phyloP scores from a whole-genome alignment of 2,329 filamentous ascomycete genomes.

The Epichloe scottii region DNA sequence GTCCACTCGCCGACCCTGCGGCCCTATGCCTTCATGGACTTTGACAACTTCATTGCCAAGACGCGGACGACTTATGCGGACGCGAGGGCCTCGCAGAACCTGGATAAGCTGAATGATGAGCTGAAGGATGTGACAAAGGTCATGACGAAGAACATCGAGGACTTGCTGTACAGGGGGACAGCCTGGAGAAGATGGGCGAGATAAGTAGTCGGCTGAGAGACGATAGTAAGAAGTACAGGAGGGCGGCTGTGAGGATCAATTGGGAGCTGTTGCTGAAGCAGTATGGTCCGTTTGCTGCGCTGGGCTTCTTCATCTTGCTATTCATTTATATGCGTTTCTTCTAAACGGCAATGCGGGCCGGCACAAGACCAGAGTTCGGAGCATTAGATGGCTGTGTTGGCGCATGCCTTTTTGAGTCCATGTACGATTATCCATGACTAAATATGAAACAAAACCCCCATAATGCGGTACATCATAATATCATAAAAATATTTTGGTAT shows the following conservation, averaged over 20 bases:
- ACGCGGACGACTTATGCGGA: slow-evolving; percentile 93
- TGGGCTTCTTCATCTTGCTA: slow-evolving; percentile 71
- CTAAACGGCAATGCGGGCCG: slow-evolving; percentile 26
- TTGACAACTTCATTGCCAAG: slow-evolving; percentile 90
- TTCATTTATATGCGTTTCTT: slow-evolving; percentile 94
- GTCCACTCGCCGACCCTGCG: slow-evolving; percentile 64
- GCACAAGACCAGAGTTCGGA: not conserved
- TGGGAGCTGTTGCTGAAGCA: slow-evolving; percentile 96
- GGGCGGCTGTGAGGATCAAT: slow-evolving; percentile 89
- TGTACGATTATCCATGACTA: slow-evolving; percentile 13
- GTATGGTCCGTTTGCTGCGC: slow-evolving; percentile 79
- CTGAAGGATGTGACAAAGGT: slow-evolving; percentile 95
- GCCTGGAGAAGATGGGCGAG: slow-evolving; percentile 92
- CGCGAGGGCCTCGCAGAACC: slow-evolving; percentile 76
- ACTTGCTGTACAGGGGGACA: slow-evolving; percentile 92
- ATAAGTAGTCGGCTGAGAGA: slow-evolving; percentile 77
- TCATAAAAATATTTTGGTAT: not conserved
- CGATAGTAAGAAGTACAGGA: slow-evolving; percentile 87
- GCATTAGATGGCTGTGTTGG: not conserved
- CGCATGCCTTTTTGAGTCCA: slow-evolving; percentile 3
- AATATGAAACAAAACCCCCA: slow-evolving; percentile 3
- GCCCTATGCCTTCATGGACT: slow-evolving; percentile 94
- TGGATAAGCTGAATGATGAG: slow-evolving; percentile 93
- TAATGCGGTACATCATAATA: slow-evolving; percentile 1
- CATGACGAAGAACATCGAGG: slow-evolving; percentile 99